Base-by-base conservation (phyloP, 371 early-diverging fungal species). In the Zychaea mexicana region DNA sequence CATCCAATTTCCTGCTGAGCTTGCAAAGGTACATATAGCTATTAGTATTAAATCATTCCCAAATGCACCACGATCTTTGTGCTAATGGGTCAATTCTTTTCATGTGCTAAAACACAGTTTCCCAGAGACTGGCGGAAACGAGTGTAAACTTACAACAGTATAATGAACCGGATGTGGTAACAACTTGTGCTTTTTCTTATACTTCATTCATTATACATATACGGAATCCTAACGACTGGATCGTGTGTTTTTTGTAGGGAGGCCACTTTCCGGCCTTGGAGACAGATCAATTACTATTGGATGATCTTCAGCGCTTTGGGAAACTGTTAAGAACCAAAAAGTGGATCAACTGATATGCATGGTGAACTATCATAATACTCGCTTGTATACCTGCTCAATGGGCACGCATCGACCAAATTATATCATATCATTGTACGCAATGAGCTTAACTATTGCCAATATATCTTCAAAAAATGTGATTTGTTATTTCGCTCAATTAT, bases 211-310 rank as follows among this genome's bases (percentile, higher is more conserved):
- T n/a, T n/a, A n/a, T n/a, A n/a, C n/a, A n/a, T n/a, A n/a, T n/a
- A n/a, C n/a, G n/a, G n/a, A n/a, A n/a, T n/a, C n/a, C n/a, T n/a
- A n/a, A n/a, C n/a, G n/a, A n/a, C n/a, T n/a, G n/a, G n/a, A n/a
- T n/a, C n/a, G n/a, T 61, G 70, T 45, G 3, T 49, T 57, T 21
- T 19, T 10, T 63, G 22, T 71, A 78, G 77, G 89, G 90, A 21
- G 92, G 92, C 0, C 92, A 90, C 65, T 91, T 91, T 65, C 84
- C 88, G 5, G 85, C 85, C 2, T 70, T 91, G 68, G 90, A 91
- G 64, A 77, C 77, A 10, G 82, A 84, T 2, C 74, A 80, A 13
- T 26, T 83, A 46, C 61, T 87, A 8, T 58, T 74, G 19, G 53
- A 64, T 22, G 87, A 88, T 26, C 27, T 82, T 9, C 81, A 73